A percentile compares a stretch with the other conserved stretches of the same genome.
These are phyloP conservation scores for Sporisorium exsertum DNA, from an alignment of 1,284 basidiomycete species.

Conservation along the genomic window DNA sequence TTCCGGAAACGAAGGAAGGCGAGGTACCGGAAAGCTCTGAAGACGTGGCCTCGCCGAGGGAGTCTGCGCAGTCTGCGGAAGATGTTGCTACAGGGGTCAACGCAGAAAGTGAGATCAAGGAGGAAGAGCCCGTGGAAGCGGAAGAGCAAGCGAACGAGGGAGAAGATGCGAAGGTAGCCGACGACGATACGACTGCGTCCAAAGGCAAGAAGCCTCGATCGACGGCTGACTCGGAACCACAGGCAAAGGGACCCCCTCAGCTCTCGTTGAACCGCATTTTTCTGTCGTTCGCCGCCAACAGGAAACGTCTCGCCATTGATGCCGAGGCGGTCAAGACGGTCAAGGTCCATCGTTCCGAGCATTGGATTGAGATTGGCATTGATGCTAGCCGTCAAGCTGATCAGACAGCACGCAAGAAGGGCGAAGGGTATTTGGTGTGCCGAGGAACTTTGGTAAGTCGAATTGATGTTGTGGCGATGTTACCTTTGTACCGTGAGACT, in stretches of 20 bases:
- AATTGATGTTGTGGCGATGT: too few species aligned
- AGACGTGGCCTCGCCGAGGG: background rate
- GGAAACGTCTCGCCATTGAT: constrained; percentile 86
- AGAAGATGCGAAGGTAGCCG: background rate
- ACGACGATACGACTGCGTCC: background rate
- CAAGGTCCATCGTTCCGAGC: constrained; percentile 82
- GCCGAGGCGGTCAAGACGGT: constrained; percentile 85
- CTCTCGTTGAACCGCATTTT: constrained; percentile 75
- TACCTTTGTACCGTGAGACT: too few species aligned
- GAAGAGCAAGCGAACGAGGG: background rate
- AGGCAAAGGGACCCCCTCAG: constrained; percentile 65
- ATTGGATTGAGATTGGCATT: constrained; percentile 84
- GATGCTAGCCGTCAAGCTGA: constrained; percentile 11
- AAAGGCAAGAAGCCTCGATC: constrained; percentile 5
- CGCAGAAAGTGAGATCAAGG: background rate
- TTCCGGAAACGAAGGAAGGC: background rate
- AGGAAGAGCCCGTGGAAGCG: background rate
- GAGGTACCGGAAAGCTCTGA: background rate
- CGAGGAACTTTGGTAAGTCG: constrained; percentile 75
- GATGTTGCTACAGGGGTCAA: background rate
- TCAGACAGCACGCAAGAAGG: constrained; percentile 65
- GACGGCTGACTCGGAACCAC: background rate
- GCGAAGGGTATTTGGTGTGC: constrained; percentile 72
- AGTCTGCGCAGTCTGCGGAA: background rate
- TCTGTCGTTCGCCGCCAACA: constrained; percentile 90